Conservation (phyloP, 257 asterid genomes). For the Solanum peruvianum region DNA sequence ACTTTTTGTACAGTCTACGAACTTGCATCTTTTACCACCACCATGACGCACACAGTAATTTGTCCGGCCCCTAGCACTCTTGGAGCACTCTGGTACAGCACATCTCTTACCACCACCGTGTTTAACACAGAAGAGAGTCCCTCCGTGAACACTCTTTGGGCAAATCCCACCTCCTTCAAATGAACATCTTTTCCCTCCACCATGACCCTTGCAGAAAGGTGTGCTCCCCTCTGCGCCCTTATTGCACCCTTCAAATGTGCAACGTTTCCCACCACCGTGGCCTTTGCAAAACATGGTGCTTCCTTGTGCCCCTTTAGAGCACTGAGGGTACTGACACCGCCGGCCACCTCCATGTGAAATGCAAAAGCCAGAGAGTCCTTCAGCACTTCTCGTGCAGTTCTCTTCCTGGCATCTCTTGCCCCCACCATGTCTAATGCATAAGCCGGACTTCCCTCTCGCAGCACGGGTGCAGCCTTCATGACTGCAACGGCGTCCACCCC, state of each 20-base stretch:
- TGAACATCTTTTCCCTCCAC: slow-evolving; percentile 87
- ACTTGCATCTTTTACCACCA: slow-evolving; percentile 87
- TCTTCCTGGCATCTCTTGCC: slow-evolving; percentile 85
- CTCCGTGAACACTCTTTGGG: slow-evolving; percentile 93
- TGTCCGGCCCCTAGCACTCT: slow-evolving; percentile 91
- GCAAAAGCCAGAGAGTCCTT: slow-evolving; percentile 91
- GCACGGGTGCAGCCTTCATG: slow-evolving; percentile 60
- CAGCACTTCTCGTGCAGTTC: slow-evolving; percentile 69
- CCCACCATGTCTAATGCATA: slow-evolving; percentile 95
- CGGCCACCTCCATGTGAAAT: slow-evolving; percentile 97
- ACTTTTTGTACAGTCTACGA: slow-evolving; percentile 70
- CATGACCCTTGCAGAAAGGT: slow-evolving; percentile 83
- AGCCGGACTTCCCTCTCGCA: slow-evolving; percentile 79
- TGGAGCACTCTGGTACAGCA: slow-evolving; percentile 60
- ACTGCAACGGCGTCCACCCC: slow-evolving; percentile 85
- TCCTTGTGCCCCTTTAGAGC: slow-evolving; percentile 89
- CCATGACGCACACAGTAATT: slow-evolving; percentile 88
- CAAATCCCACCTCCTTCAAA: slow-evolving; percentile 72
- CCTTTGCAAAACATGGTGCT: slow-evolving; percentile 87
- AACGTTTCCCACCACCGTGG: slow-evolving; percentile 89
- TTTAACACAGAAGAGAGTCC: slow-evolving; percentile 76
- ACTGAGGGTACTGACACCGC: slow-evolving; percentile 57
- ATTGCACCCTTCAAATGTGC: slow-evolving; percentile 50
- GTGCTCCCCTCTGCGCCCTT: slow-evolving; percentile 97
- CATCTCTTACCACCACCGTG: slow-evolving; percentile 96